These are phyloP conservation scores for Hylodesmum podocarpum DNA, from an alignment of 306 rosid species.

Conservation along the genomic window DNA sequence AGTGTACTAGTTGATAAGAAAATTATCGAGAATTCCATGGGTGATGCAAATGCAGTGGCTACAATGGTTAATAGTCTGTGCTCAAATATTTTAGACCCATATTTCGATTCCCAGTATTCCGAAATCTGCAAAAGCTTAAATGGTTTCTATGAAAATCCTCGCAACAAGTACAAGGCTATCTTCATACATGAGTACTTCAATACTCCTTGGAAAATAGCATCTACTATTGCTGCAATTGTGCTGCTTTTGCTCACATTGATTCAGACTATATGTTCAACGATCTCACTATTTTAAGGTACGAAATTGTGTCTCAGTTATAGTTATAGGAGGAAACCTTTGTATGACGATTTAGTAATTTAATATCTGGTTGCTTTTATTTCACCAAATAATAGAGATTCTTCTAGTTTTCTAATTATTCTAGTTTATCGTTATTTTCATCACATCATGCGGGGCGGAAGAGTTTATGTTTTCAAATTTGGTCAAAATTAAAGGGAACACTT, in stretches of 20 bases:
- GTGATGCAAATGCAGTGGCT: slow-evolving; percentile 24
- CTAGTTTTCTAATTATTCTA: no score
- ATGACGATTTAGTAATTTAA: no score
- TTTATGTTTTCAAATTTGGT: no score
- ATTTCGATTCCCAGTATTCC: not conserved
- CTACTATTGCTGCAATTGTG: not conserved
- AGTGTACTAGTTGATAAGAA: not conserved
- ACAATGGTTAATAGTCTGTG: slow-evolving; percentile 1
- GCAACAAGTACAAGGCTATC: not conserved
- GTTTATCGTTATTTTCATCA: no score
- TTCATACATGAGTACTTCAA: slow-evolving; percentile 15
- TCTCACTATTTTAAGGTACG: not conserved
- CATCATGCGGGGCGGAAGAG: no score
- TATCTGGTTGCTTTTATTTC: no score
- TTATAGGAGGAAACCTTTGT: no score
- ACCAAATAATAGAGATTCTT: no score
- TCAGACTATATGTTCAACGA: not conserved
- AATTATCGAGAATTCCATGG: not conserved
- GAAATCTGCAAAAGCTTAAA: not conserved
- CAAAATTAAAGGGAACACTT: no score
- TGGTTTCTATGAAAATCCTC: not conserved
- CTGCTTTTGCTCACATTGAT: slow-evolving; percentile 1
- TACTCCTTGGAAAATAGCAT: slow-evolving; percentile 28
- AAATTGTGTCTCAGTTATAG: no score
- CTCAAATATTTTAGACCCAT: not conserved